Conservation (phyloP, 768 basidiomycete genomes). For the Coprinellus aureogranulatus region DNA sequence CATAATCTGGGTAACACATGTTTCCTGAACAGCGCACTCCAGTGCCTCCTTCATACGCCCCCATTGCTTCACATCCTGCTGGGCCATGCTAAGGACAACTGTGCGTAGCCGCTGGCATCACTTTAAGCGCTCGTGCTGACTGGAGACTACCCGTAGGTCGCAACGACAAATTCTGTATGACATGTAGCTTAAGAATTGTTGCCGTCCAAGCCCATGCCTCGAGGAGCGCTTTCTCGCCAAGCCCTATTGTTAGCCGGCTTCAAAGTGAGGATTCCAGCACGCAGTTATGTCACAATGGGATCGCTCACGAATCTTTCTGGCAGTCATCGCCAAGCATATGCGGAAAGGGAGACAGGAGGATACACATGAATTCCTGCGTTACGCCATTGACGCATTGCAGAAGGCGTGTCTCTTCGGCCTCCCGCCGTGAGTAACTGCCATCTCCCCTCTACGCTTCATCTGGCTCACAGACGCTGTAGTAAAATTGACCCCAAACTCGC, state of each 20-base stretch:
- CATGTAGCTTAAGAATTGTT: conserved; percentile 64
- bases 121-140: conserved; percentile 3
- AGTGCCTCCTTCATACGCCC: conserved; percentile 90
- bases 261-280: conserved; percentile 50
- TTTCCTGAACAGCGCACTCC: conserved; percentile 92
- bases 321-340: conserved; percentile 91
- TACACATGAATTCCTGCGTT: conserved; percentile 95
- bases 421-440: conserved; percentile 53
- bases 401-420: conserved; percentile 73
- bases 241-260: conserved; percentile 61
- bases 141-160: conserved; percentile 29
- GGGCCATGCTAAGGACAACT: conserved; percentile 52
- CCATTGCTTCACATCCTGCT: conserved; percentile 69
- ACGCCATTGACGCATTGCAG: conserved; percentile 89
- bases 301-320: conserved; percentile 4
- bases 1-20: conserved; percentile 92
- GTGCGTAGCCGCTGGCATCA: conserved; percentile 42
- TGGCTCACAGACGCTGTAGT: conserved; percentile 30
- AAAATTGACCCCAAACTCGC: conserved; percentile 69
- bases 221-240: conserved; percentile 58
- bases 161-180: conserved; percentile 73
- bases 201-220: conserved; percentile 51
- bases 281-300: neutral
- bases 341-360: conserved; percentile 93
- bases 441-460: neutral